Conservation (phyloP, 2,329 filamentous ascomycete species). For the Talaromyces rugulosus region DNA sequence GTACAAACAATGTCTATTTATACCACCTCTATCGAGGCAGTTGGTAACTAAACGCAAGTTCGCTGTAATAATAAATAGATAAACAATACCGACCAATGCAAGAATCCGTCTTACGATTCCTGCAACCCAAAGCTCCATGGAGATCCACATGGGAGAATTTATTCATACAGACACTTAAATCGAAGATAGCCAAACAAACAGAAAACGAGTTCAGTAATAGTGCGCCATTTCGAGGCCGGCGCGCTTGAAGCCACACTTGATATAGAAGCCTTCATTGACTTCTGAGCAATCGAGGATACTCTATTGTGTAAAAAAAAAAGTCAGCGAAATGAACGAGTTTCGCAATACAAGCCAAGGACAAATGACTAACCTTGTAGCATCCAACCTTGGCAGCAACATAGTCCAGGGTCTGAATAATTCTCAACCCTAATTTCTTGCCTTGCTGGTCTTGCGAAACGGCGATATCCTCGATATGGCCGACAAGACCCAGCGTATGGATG, state of each 20-base stretch:
- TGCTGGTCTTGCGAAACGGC: constrained; percentile 93
- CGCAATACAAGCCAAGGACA: background rate
- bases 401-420: constrained; percentile 91
- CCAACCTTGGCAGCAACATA: constrained; percentile 81
- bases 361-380: constrained; percentile 71
- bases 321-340: background rate
- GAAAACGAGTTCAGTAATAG: constrained; percentile 58
- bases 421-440: constrained; percentile 90
- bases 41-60: background rate
- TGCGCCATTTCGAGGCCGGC: constrained; percentile 96
- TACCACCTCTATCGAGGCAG: background rate
- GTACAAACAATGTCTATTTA: background rate
- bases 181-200: background rate
- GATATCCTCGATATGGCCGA: constrained; percentile 97
- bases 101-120: background rate
- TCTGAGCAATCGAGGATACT: constrained; percentile 95
- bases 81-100: background rate
- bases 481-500: constrained; percentile 48
- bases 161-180: background rate
- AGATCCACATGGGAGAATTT: background rate
- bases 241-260: constrained; percentile 93
- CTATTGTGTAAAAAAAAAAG: constrained; percentile 39
- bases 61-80: background rate
- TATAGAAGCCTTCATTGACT: constrained; percentile 93
- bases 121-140: background rate